Evolutionary conservation across 352 stramenopile genomes (phyloP).

Genomic region (Globisporangium carolinianum): DNA sequence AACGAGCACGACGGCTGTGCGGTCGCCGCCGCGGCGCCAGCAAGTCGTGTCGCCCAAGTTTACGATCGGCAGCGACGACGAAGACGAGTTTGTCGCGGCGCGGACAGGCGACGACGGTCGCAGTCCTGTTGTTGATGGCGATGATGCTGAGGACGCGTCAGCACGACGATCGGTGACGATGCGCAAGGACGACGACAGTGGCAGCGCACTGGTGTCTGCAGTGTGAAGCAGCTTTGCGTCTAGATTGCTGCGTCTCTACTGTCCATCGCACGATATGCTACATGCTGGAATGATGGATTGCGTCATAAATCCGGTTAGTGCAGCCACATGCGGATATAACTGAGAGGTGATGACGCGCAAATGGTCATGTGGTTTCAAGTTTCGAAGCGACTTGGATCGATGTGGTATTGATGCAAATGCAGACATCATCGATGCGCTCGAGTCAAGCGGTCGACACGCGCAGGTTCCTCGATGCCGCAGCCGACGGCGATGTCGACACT

Average conservation of each 20-base stretch:
- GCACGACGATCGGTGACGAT: neutral
- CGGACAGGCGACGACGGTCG: neutral
- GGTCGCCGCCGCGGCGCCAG: conserved; percentile 25
- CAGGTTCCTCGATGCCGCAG: conserved; percentile 47
- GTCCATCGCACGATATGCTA: too few species aligned
- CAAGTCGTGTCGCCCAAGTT: conserved; percentile 25
- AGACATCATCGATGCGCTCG: too few species aligned
- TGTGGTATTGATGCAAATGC: too few species aligned
- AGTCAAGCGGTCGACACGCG: conserved; percentile 3
- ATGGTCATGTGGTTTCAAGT: too few species aligned
- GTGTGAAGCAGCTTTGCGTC: too few species aligned
- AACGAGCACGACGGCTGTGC: conserved; percentile 11
- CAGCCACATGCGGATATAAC: too few species aligned
- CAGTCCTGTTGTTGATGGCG: neutral
- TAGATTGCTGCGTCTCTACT: too few species aligned
- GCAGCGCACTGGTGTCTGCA: neutral
- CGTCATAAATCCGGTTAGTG: too few species aligned
- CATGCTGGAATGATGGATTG: too few species aligned
- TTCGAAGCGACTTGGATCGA: too few species aligned
- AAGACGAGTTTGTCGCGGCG: conserved; percentile 12
- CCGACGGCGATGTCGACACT: conserved; percentile 22
- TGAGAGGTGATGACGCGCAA: too few species aligned
- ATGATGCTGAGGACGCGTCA: neutral
- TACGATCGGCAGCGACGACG: conserved; percentile 39
- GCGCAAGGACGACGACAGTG: neutral